phyloP scores from a whole-genome alignment of 1,284 basidiomycete genomes.

The Phlebopus sp. region DNA sequence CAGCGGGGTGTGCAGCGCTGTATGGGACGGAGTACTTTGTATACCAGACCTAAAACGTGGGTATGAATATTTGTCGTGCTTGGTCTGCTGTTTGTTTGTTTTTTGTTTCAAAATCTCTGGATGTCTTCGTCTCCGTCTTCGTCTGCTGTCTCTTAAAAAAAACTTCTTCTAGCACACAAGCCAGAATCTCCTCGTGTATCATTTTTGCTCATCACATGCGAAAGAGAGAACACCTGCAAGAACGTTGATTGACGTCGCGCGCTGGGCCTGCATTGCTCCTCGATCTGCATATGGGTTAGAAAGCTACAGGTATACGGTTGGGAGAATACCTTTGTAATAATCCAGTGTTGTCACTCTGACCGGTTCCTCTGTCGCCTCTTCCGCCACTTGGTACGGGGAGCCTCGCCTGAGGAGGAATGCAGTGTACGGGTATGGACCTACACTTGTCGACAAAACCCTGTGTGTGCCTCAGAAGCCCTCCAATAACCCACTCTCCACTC shows the following conservation, averaged over 20 bases:
- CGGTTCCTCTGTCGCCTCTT: slow-evolving; percentile 3
- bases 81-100: too few relatives aligned
- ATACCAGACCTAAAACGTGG: slow-evolving; percentile 27
- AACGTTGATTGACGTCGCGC: too few relatives aligned
- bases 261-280: too few relatives aligned
- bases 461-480: background rate
- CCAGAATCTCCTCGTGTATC: too few relatives aligned
- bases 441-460: background rate
- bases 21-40: slow-evolving; percentile 46
- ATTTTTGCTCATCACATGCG: too few relatives aligned
- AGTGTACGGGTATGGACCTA: background rate
- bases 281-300: too few relatives aligned
- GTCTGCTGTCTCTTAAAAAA: too few relatives aligned
- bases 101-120: too few relatives aligned
- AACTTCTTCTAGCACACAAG: too few relatives aligned
- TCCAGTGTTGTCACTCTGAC: background rate
- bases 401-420: background rate
- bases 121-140: too few relatives aligned
- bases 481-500: background rate
- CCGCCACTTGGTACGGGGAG: background rate
- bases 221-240: too few relatives aligned
- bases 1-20: slow-evolving; percentile 34
- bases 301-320: background rate
- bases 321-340: background rate
- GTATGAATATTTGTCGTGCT: too few relatives aligned